Base-by-base conservation (phyloP, 192 early-diverging fungal genomes). In the Podila verticillata region DNA sequence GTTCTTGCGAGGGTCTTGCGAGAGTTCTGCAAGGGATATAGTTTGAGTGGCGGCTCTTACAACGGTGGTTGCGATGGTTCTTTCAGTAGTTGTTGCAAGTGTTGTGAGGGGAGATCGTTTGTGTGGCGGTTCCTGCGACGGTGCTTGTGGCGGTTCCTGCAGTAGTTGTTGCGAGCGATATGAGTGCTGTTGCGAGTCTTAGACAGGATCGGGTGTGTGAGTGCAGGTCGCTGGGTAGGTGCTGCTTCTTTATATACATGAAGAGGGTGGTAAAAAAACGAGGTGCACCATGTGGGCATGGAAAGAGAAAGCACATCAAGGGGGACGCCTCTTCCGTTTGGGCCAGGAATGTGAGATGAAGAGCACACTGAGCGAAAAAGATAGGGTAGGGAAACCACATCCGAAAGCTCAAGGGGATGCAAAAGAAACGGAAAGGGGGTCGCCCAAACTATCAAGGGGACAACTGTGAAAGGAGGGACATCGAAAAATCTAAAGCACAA, bases 51-150 rank as follows among this genome's bases (percentile, higher is more conserved):
- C 31, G 20, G 17, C 6, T 62, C 6, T 39, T 44, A 32, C 7
- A 9, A 24, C 22, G 20, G 34, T 39, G n/a, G 0, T 62, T 22
- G 36, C 12, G 5, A 3, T 24, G 61, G 19, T 24, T 34, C 35
- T 62, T 62, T 3, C 24, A 44, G 61, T 6, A 36, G 61, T 47
- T 47, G 31, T 62, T 20, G 6, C 22, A 4, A 22, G 22, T 24
- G 35, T 44, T 39, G 61, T n/a, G n/a, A n/a, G n/a, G 32, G 34
- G 35, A 10, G n/a, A 28, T 62, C 24, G 61, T 62, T 62, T 39
- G 20, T 47, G n/a, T 39, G 61, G 31, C 31, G 20, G 17, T 2
- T 62, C 6, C n/a, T 44, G 61, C 7, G 7, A 24, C 22, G 20
- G 34, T 39, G n/a, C 2, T 62, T 22, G 36, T 24, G 5, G 7